A percentile compares a stretch with the other conserved stretches of the same genome.
These are phyloP conservation scores for Nicotiana knightiana DNA, from an alignment of 257 asterid genomes.

Conservation along the genomic window DNA sequence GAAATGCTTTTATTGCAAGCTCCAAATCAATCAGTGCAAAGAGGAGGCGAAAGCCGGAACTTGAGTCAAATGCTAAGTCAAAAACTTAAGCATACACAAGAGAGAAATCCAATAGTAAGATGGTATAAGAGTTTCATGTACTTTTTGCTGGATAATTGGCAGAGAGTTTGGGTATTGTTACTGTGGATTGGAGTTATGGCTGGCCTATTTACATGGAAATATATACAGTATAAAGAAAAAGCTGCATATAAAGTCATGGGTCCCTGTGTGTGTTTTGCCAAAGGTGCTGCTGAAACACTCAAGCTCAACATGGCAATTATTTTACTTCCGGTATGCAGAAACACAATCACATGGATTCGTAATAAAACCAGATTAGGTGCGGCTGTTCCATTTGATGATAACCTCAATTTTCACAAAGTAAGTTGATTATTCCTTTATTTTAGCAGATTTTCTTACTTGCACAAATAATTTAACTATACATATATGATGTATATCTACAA, in stretches of 20 bases:
- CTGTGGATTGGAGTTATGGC: conserved; percentile 89
- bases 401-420: conserved; percentile 79
- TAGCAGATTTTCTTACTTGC: neutral
- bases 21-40: conserved; percentile 41
- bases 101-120: conserved; percentile 32
- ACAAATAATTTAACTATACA: too few species aligned
- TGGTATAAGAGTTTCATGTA: conserved; percentile 48
- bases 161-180: conserved; percentile 81
- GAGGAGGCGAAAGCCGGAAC: conserved; percentile 65
- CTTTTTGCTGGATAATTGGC: conserved; percentile 80
- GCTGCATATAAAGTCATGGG: conserved; percentile 66
- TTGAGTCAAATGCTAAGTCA: conserved; percentile 87
- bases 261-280: conserved; percentile 78
- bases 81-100: conserved; percentile 63
- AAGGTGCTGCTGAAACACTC: conserved; percentile 95
- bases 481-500: too few species aligned
- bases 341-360: conserved; percentile 91
- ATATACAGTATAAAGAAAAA: conserved; percentile 50
- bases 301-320: conserved; percentile 93
- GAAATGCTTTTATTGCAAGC: conserved; percentile 89
- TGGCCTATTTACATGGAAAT: conserved; percentile 69
- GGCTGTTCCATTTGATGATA: conserved; percentile 80
- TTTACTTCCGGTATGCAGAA: conserved; percentile 75
- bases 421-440: neutral
- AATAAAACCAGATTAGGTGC: conserved; percentile 61